Conservation (phyloP, 2,329 filamentous ascomycete species). For the Ascosphaera apis region DNA sequence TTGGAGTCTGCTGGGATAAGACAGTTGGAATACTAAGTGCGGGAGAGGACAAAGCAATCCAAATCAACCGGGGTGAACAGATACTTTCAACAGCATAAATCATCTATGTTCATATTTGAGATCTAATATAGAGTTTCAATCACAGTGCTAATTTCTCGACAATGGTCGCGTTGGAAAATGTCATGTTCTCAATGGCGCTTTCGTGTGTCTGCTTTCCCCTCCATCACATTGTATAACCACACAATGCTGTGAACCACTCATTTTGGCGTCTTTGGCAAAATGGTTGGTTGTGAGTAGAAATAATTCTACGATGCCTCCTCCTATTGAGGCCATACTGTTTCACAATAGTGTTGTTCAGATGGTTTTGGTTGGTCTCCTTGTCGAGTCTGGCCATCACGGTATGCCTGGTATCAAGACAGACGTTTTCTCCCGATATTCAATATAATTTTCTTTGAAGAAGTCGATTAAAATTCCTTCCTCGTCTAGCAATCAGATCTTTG, state of each 20-base stretch:
- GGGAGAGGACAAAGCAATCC: constrained; percentile 83
- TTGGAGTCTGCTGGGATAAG: constrained; percentile 67
- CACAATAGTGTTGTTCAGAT: no score
- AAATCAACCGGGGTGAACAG: constrained; percentile 54
- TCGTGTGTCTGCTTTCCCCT: no score
- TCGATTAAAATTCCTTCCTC: constrained; percentile 57
- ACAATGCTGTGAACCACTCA: no score
- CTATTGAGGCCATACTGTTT: no score
- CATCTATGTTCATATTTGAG: constrained; percentile 11
- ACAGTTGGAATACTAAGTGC: constrained; percentile 73
- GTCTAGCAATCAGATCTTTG: constrained; percentile 17
- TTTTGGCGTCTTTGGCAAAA: no score
- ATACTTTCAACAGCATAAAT: constrained; percentile 15
- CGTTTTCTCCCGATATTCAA: constrained; percentile 46
- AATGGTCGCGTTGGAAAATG: no score
- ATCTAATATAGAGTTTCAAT: constrained; percentile 9
- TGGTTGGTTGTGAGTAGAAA: no score
- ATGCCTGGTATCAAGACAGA: constrained; percentile 66
- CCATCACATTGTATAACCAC: no score
- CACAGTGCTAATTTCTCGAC: no score
- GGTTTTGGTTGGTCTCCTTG: no score
- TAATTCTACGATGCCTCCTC: no score
- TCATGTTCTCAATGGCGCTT: no score
- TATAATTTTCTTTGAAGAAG: constrained; percentile 73
- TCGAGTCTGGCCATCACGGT: constrained; percentile 9